phyloP scores from a whole-genome alignment of 169 alveolate species.

The Sarcocystis neurona region DNA sequence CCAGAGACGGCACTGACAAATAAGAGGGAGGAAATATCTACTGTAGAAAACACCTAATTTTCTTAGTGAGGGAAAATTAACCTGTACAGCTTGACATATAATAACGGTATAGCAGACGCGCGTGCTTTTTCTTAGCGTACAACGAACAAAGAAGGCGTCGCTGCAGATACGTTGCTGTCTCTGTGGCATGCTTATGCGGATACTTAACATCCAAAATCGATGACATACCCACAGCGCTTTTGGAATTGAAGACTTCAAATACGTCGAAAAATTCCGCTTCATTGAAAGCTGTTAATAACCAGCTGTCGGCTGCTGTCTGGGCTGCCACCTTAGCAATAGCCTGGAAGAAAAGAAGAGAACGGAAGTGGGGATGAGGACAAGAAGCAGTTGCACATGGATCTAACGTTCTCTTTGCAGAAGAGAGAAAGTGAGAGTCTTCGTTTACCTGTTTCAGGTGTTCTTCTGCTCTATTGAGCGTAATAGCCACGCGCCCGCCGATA shows the following conservation, averaged over 20 bases:
- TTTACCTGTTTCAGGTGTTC: slow-evolving; percentile 12
- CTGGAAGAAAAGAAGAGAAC: not conserved
- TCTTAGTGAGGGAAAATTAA: too few relatives aligned
- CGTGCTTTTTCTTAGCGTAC: too few relatives aligned
- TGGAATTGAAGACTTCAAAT: slow-evolving; percentile 28
- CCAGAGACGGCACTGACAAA: too few relatives aligned
- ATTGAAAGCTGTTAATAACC: slow-evolving; percentile 29
- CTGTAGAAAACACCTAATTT: too few relatives aligned
- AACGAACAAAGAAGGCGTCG: too few relatives aligned
- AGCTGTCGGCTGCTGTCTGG: slow-evolving; percentile 55
- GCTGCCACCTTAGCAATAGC: slow-evolving; percentile 37
- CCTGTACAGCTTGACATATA: too few relatives aligned
- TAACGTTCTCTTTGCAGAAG: not conserved
- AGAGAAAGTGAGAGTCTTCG: not conserved
- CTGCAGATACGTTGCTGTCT: too few relatives aligned
- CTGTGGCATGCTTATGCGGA: too few relatives aligned
- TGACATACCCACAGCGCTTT: slow-evolving; percentile 38
- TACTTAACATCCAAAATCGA: slow-evolving; percentile 45
- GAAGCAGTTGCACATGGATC: not conserved
- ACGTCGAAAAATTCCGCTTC: slow-evolving; percentile 32
- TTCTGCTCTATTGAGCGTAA: slow-evolving; percentile 6
- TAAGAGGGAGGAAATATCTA: too few relatives aligned
- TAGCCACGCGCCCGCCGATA: not conserved
- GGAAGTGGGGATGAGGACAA: not conserved
- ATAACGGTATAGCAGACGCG: too few relatives aligned